These are phyloP conservation scores for Pythium scleroteichum DNA, from an alignment of 352 stramenopile species.

Conservation along the genomic window DNA sequence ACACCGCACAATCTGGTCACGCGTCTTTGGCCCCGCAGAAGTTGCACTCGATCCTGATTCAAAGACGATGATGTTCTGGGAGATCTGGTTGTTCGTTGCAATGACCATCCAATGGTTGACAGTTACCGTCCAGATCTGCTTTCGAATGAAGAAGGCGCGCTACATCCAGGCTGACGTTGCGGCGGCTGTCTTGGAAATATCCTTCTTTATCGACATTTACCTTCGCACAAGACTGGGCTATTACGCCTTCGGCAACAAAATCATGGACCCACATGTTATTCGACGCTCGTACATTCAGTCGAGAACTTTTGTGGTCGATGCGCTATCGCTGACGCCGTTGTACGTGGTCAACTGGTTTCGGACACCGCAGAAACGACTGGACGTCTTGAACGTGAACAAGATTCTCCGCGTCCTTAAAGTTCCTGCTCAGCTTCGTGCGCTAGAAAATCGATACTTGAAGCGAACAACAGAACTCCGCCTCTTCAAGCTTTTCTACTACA, in stretches of 20 bases:
- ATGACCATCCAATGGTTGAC: conserved; percentile 51
- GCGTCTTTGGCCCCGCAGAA: neutral
- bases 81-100: conserved; percentile 44
- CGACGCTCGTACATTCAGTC: conserved; percentile 41
- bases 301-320: conserved; percentile 38
- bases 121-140: conserved; percentile 46
- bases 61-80: conserved; percentile 35
- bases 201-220: conserved; percentile 48
- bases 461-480: conserved; percentile 43
- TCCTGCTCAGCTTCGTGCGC: conserved; percentile 36
- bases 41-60: conserved; percentile 42
- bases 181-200: conserved; percentile 38
- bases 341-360: conserved; percentile 42
- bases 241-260: conserved; percentile 58
- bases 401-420: conserved; percentile 50
- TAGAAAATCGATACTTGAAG: conserved; percentile 50
- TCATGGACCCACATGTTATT: conserved; percentile 41
- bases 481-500: conserved; percentile 63
- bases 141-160: conserved; percentile 29
- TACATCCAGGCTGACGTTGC: conserved; percentile 31
- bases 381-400: conserved; percentile 59
- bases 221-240: conserved; percentile 44
- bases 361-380: conserved; percentile 21
- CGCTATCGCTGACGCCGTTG: conserved; percentile 39
- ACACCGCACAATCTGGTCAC: neutral